Percentiles rank a stretch among this genome's conserved stretches.
Evolutionary conservation across 129 eudicot genomes (phyloP).

Genomic region (Helianthus annuus): HanXRQr2.0-SUNRISE NC_035439.2:93844429-93844928

Average conservation of each 20-base stretch:
- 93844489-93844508: no score
- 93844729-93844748: neutral
- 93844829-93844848: constrained; percentile 23
- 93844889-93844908: constrained; percentile 46
- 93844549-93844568: no score
- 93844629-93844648: no score
- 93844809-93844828: constrained; percentile 2
- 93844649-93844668: neutral
- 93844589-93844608: no score
- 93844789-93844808: constrained; percentile 3
- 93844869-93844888: constrained; percentile 44
- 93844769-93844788: neutral
- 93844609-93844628: no score
- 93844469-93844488: no score
- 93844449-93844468: no score
- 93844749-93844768: neutral
- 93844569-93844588: no score
- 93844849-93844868: constrained; percentile 26
- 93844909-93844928: constrained; percentile 51
- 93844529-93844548: no score
- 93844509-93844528: no score
- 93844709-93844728: neutral
- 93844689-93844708: neutral
- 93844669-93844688: neutral
- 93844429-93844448: no score